These are phyloP conservation scores for Mycena venus DNA, from an alignment of 768 basidiomycete genomes.

Conservation along the genomic window DNA sequence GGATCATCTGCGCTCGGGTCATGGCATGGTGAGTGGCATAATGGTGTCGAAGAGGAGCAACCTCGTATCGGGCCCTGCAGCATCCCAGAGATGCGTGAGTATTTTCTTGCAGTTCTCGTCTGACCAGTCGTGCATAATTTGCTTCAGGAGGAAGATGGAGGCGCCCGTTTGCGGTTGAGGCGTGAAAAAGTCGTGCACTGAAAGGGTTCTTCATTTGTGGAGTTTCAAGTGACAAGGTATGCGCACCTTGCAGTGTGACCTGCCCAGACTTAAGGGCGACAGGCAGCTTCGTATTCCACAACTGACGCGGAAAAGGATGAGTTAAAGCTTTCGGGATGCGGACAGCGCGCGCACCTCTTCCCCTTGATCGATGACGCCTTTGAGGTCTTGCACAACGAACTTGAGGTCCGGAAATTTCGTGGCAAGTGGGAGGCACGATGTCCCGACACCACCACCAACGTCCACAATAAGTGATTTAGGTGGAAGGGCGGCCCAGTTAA, in stretches of 20 bases:
- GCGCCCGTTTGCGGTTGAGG: constrained; percentile 59
- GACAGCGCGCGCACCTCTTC: constrained; percentile 50
- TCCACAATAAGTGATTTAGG: constrained; percentile 69
- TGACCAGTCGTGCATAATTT: constrained; percentile 77
- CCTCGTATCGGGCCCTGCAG: constrained; percentile 50
- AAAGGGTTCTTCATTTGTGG: neutral
- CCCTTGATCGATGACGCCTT: constrained; percentile 67
- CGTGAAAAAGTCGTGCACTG: constrained; percentile 68
- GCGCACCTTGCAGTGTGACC: constrained; percentile 19
- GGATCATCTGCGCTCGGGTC: constrained; percentile 38
- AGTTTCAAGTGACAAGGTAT: constrained; percentile 33
- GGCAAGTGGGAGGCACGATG: constrained; percentile 50
- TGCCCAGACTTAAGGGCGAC: constrained; percentile 30
- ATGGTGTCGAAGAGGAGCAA: constrained; percentile 59
- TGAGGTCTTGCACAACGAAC: constrained; percentile 75
- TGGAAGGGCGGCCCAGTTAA: constrained; percentile 68
- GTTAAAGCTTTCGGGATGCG: neutral
- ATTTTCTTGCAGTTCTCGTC: constrained; percentile 56
- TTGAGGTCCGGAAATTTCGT: constrained; percentile 53
- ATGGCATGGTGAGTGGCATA: constrained; percentile 50
- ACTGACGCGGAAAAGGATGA: too few species aligned
- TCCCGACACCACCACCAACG: constrained; percentile 79
- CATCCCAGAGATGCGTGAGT: constrained; percentile 51
- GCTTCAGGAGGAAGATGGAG: constrained; percentile 66
- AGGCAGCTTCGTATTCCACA: constrained; percentile 16